Evolutionary conservation across 495 filamentous ascomycete genomes (phyloP), one percentile per base, ranked within the genome.

Genomic region (Lasiosphaeris hirsuta): DNA sequence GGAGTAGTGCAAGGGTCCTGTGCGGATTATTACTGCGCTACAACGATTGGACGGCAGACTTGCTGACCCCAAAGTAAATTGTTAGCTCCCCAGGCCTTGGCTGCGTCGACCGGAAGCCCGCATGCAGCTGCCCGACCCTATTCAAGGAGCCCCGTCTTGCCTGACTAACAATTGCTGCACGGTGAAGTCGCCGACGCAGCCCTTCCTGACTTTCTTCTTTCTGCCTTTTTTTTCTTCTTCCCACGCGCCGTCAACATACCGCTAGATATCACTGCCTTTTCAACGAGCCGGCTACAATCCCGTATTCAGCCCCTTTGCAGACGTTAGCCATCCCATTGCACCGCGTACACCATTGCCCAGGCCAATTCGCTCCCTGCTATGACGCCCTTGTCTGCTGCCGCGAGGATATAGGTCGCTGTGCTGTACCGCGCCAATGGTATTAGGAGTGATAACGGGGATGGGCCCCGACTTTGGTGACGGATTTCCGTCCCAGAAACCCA

Each of bases 401-500:
- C 47, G 42, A 63, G 61, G 51, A 56, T 44, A 65, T 63, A 65
- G 53, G 23, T 30, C 42, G 53, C 17, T 54, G 40, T 30, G 23
- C 23, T 30, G 23, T 30, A 51, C 45, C 41, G 57, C 55, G 61
- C 59, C 66, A 63, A 72, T 72, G 68, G 23, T 30, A 30, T 30
- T 30, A 30, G 23, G 5, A 30, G 23, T 30, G 23, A 30, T 2
- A 30, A 30, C 23, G 23, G 23, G 23, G 2, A 30, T 30, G 23
- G 60, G 56, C 50, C 35, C 42, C 56, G 57, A 59, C n/a, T 64
- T 62, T 40, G 50, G 43, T 55, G 60, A 61, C 55, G 60, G 59
- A 47, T 38, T 51, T 30, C 34, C 53, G 37, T 69, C 70, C 46
- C 77, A 79, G 61, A 73, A 76, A 67, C 68, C 72, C 60, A 63